phyloP scores from a whole-genome alignment of 495 filamentous ascomycete species.

The Penicillium daleae region DNA sequence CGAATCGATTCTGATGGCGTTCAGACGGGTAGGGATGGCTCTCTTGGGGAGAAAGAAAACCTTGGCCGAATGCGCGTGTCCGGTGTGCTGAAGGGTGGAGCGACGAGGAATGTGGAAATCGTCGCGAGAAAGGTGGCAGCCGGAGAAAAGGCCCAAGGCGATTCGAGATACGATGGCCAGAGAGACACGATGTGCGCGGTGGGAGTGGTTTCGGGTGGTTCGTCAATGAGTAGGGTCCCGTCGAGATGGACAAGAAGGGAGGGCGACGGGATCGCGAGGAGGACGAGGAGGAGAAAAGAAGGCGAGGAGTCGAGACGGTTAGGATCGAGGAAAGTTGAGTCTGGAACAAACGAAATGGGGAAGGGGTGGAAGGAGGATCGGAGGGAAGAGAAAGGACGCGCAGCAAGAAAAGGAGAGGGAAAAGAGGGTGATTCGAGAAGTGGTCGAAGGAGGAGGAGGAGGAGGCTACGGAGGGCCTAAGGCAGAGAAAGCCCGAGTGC shows the following conservation, averaged over 20 bases:
- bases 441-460: constrained; percentile 37
- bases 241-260: constrained; percentile 36
- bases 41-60: constrained; percentile 17
- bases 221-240: constrained; percentile 22
- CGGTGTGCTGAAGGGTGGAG: constrained; percentile 23
- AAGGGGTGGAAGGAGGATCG: constrained; percentile 17
- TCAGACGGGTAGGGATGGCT: neutral
- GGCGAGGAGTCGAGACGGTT: constrained; percentile 22
- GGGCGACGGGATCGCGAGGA: constrained; percentile 37
- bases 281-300: constrained; percentile 35
- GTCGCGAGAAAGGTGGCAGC: constrained; percentile 3
- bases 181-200: constrained; percentile 24
- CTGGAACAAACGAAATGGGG: constrained; percentile 30
- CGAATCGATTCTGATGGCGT: neutral
- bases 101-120: constrained; percentile 6
- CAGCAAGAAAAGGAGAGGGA: constrained; percentile 39
- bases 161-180: constrained; percentile 23
- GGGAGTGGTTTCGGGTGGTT: neutral
- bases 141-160: constrained; percentile 8
- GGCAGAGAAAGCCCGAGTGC: constrained; percentile 31
- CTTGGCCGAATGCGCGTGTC: constrained; percentile 26
- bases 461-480: constrained; percentile 30
- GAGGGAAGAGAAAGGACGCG: constrained; percentile 37
- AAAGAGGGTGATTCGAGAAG: constrained; percentile 32
- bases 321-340: constrained; percentile 30